Evolutionary conservation across 2,329 filamentous ascomycete species (phyloP).

Genomic region (Penicillium sp.): DNA sequence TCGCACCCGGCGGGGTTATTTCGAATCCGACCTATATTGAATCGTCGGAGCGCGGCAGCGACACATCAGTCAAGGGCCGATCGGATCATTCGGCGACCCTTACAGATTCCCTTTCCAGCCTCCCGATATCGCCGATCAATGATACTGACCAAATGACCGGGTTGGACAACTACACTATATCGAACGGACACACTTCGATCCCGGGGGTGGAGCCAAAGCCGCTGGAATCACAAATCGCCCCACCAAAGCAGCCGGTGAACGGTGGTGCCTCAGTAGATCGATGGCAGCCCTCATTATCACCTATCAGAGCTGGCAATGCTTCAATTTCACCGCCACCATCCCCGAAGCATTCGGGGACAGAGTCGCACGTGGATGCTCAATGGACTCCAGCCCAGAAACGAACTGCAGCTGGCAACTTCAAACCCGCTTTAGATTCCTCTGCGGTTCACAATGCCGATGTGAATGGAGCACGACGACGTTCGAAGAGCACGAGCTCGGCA

Average conservation of each 20-base stretch:
- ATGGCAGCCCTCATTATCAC: constrained; percentile 10
- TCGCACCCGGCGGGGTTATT: constrained; percentile 10
- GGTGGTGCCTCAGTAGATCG: constrained; percentile 8
- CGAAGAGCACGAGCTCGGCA: constrained; percentile 67
- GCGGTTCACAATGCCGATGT: constrained; percentile 30
- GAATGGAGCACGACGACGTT: constrained; percentile 52
- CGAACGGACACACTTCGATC: constrained; percentile 8
- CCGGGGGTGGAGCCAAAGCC: constrained; percentile 7
- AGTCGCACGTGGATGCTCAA: constrained; percentile 6
- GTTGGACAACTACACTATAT: constrained; percentile 8
- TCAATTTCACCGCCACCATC: constrained; percentile 15
- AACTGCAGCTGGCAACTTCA: constrained; percentile 71
- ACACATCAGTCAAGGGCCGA: constrained; percentile 21
- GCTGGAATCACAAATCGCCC: constrained; percentile 7
- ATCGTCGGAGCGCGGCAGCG: constrained; percentile 22
- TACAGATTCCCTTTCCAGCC: constrained; percentile 17
- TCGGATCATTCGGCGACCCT: constrained; percentile 19
- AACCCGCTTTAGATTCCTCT: constrained; percentile 41
- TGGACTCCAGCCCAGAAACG: constrained; percentile 59
- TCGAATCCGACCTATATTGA: constrained; percentile 14
- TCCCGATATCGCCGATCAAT: constrained; percentile 14
- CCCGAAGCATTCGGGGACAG: constrained; percentile 2
- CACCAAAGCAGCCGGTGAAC: constrained; percentile 7
- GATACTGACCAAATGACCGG: constrained; percentile 12
- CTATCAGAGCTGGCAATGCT: constrained; percentile 15